Percentiles rank a stretch among this genome's conserved stretches.
These are phyloP conservation scores for Lactifluus subvellereus DNA, from an alignment of 768 basidiomycete genomes.

Conservation along the genomic window DNA sequence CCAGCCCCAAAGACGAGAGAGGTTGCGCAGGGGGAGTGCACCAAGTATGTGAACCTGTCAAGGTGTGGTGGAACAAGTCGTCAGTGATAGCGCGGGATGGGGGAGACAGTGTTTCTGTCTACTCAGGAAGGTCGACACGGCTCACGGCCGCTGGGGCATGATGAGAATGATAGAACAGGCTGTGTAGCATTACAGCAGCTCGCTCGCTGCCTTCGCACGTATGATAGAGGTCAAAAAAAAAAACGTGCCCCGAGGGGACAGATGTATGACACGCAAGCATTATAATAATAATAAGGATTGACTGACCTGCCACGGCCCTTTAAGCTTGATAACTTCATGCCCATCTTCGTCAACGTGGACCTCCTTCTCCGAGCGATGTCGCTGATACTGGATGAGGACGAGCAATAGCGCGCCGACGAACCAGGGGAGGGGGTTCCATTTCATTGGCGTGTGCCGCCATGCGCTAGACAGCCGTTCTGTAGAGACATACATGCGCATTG, in stretches of 20 bases:
- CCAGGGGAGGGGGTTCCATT: conserved; percentile 92
- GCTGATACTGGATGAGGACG: conserved; percentile 68
- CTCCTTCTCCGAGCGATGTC: conserved; percentile 44
- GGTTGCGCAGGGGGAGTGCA: conserved; percentile 86
- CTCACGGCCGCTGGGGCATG: not conserved
- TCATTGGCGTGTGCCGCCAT: conserved; percentile 83
- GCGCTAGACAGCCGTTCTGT: conserved; percentile 64
- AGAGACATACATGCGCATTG: conserved; percentile 14
- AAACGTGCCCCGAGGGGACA: not conserved
- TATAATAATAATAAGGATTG: not conserved
- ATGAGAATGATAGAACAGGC: not conserved
- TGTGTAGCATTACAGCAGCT: not conserved
- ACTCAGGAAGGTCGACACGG: not conserved
- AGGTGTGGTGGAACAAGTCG: not conserved
- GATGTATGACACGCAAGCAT: not conserved
- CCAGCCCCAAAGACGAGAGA: conserved; percentile 97
- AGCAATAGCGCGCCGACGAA: conserved; percentile 88
- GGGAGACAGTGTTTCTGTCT: not conserved
- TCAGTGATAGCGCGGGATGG: not conserved
- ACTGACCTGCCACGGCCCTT: conserved; percentile 90
- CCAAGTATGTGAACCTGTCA: conserved; percentile 90
- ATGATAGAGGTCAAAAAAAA: not conserved
- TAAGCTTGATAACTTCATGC: conserved; percentile 69
- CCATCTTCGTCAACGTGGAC: conserved; percentile 81
- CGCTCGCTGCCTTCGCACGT: not conserved